phyloP scores from a whole-genome alignment of 371 early-diverging fungal species.

The Rhizomucor miehei region DNA sequence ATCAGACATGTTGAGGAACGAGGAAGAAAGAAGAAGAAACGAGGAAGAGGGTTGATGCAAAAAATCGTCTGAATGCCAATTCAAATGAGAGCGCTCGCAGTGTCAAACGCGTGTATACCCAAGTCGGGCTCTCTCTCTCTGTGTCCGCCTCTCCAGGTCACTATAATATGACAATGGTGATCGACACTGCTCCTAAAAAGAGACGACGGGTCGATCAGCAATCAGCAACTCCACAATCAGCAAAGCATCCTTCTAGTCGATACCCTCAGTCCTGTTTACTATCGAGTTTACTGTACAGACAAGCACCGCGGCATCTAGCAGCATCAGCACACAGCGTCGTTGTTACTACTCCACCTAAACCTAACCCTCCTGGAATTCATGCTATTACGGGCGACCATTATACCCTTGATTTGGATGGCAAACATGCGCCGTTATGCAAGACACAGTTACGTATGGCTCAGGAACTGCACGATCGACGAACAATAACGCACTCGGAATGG shows the following conservation, averaged over 20 bases:
- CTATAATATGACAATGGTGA: not conserved
- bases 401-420: conserved; percentile 10
- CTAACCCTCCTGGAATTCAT: conserved; percentile 21
- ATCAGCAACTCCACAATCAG: too few species aligned
- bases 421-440: conserved; percentile 14
- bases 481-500: conserved; percentile 44
- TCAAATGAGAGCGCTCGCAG: too few species aligned
- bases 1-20: conserved; percentile 17
- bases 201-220: conserved; percentile 12
- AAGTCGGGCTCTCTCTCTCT: not conserved
- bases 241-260: conserved; percentile 8
- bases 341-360: conserved; percentile 24
- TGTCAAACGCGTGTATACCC: not conserved
- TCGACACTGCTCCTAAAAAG: conserved; percentile 9
- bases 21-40: conserved; percentile 4
- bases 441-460: conserved; percentile 26
- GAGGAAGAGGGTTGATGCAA: not conserved
- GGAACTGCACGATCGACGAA: conserved; percentile 33
- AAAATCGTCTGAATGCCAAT: not conserved
- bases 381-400: conserved; percentile 34
- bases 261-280: conserved; percentile 21
- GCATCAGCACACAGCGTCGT: conserved; percentile 30
- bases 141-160: too few species aligned
- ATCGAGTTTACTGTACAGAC: conserved; percentile 28
- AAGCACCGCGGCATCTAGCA: conserved; percentile 27